Percentiles rank a stretch among this genome's conserved stretches.
phyloP scores from a whole-genome alignment of 371 early-diverging fungal genomes.

The Rhizomucor pusillus region DNA sequence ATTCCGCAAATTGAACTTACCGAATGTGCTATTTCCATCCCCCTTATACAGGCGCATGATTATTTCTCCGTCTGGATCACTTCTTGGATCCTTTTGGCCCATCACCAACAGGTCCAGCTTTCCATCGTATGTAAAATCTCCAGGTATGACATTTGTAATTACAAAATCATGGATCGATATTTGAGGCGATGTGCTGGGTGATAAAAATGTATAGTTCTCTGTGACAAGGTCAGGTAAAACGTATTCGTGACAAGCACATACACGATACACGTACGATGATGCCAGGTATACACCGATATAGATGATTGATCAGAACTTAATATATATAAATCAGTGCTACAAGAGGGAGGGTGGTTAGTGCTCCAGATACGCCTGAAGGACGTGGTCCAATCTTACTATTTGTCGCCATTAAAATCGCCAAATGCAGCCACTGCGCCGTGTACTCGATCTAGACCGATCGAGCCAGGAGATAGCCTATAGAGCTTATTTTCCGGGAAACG shows the following conservation, averaged over 20 bases:
- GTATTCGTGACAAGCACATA: background rate
- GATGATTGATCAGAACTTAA: constrained; percentile 62
- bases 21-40: constrained; percentile 64
- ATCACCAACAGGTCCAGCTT: constrained; percentile 79
- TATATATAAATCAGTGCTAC: constrained; percentile 77
- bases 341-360: background rate
- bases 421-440: constrained; percentile 79
- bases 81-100: constrained; percentile 42
- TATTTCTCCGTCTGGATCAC: constrained; percentile 42
- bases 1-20: constrained; percentile 24
- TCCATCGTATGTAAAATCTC: constrained; percentile 88
- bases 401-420: constrained; percentile 85
- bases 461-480: constrained; percentile 29
- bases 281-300: constrained; percentile 70
- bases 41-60: constrained; percentile 70
- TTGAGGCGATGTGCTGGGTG: constrained; percentile 22
- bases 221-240: background rate
- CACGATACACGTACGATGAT: constrained; percentile 38
- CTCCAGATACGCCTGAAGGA: background rate
- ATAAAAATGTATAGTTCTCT: constrained; percentile 25
- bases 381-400: constrained; percentile 46
- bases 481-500: constrained; percentile 42
- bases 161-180: constrained; percentile 32
- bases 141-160: constrained; percentile 77
- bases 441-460: constrained; percentile 57